Percentiles rank a stretch among this genome's conserved stretches.
Conservation (phyloP, 169 alveolate species). For the Plasmodium billcollinsi region DNA sequence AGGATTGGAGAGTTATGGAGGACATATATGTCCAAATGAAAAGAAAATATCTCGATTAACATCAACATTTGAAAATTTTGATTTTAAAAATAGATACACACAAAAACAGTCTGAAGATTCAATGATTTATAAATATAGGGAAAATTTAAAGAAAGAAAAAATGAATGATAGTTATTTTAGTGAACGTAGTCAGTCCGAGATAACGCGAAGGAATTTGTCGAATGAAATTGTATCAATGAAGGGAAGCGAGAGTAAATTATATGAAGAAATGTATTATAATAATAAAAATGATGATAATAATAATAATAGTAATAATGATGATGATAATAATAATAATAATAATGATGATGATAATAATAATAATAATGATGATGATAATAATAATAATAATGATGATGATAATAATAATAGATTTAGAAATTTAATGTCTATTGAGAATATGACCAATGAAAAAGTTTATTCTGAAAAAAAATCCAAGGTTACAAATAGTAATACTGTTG, state of each 20-base stretch:
- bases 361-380: no score
- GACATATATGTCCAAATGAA: background rate
- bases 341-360: background rate
- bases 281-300: background rate
- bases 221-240: slow-evolving; percentile 6
- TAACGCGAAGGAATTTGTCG: slow-evolving; percentile 22
- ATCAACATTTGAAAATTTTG: slow-evolving; percentile 42
- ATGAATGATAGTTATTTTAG: slow-evolving; percentile 26
- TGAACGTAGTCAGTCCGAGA: slow-evolving; percentile 70
- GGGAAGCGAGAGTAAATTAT: background rate
- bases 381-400: no score
- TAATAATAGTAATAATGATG: background rate
- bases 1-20: background rate
- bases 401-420: background rate
- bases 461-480: slow-evolving; percentile 6
- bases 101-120: slow-evolving; percentile 29
- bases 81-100: slow-evolving; percentile 19
- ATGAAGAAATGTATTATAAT: background rate
- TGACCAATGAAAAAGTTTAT: background rate
- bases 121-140: slow-evolving; percentile 25
- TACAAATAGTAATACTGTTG: background rate
- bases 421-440: background rate
- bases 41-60: slow-evolving; percentile 27
- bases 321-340: background rate
- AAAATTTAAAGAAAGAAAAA: slow-evolving; percentile 34